phyloP scores from a whole-genome alignment of 805 yeast species.

The Ogataea ramenticola region DNA sequence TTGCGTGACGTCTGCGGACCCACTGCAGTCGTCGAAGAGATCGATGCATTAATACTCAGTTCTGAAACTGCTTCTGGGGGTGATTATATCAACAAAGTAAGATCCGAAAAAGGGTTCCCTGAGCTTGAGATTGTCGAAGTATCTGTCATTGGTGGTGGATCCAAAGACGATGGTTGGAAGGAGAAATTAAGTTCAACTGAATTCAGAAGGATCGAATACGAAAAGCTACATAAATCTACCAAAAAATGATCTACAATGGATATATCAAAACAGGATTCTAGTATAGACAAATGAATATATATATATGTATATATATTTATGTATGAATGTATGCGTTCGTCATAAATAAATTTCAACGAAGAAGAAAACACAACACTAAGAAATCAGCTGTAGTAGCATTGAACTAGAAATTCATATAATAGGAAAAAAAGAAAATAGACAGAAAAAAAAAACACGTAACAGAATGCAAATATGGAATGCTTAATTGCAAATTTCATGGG shows the following conservation, averaged over 20 bases:
- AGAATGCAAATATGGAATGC: too few species aligned
- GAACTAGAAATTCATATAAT: too few species aligned
- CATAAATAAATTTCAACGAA: too few species aligned
- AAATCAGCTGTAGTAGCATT: too few species aligned
- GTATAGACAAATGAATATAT: too few species aligned
- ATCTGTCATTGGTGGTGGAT: constrained; percentile 60
- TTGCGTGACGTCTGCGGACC: constrained; percentile 92
- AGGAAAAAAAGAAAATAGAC: too few species aligned
- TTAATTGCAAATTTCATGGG: too few species aligned
- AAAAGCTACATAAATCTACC: constrained; percentile 1
- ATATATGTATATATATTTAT: neutral
- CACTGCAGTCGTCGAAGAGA: constrained; percentile 65
- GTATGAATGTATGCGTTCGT: too few species aligned
- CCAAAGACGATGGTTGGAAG: constrained; percentile 38
- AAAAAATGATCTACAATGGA: neutral
- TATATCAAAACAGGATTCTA: neutral
- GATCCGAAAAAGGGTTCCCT: constrained; percentile 50
- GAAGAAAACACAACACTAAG: too few species aligned
- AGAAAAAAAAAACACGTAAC: too few species aligned
- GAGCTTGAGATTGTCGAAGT: constrained; percentile 45
- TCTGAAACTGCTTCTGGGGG: constrained; percentile 78
- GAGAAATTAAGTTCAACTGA: constrained; percentile 85
- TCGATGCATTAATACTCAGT: constrained; percentile 77
- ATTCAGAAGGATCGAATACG: constrained; percentile 40
- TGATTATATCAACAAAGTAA: constrained; percentile 54